Evolutionary conservation across 208 protist genomes (phyloP), one percentile per base, ranked within the genome.

Genomic region (Leishmania lainsoni): DNA sequence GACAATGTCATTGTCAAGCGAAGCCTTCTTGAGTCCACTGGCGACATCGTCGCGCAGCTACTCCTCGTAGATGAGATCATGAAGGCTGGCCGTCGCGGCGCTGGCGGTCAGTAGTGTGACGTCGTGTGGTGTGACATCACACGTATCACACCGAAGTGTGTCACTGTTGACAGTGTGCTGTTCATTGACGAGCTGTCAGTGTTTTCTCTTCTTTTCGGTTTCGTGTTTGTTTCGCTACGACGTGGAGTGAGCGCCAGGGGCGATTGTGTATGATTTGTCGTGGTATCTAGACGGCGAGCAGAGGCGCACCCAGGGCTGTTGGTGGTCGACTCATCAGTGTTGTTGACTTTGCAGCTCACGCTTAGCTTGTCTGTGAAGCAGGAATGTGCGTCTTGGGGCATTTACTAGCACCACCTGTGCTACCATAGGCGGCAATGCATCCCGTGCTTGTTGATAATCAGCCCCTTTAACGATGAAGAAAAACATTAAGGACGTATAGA

Each of bases 41-140:
- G 98, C 12, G 92, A 99, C 32, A 99, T 99, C 91, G 95, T 99
- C 9, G 92, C 97, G 26, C 98, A 99, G 87, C 88, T 99, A 2
- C 92, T 99, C 14, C 93, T 99, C 10, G 99, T 99, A 9, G 99
- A 99, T 87, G 99, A 99, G 92, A 99, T 99, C 84, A 99, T 99
- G 85, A 99, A 98, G 83, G 99, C 99, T 76, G 99, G 99, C 39
- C 92, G 94, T 49, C 94, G 96, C 75, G 96, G 96, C 45, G 92
- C 90, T 29, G 92, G 92, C 72, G 92, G 91, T 26, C 81, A 87
- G 78, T 83, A 87, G n/a, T 35, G 29, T 76, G 56, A 29, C 58
- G 39, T n/a, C 42, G 52, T 52, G 54, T 17, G 66, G 70, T 83
- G 69, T 26, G 3, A 45, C 42, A 16, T 73, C 20, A 12, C 6